Base-by-base conservation (phyloP, 2,329 filamentous ascomycete species). In the Thielaviopsis punctulata region DNA sequence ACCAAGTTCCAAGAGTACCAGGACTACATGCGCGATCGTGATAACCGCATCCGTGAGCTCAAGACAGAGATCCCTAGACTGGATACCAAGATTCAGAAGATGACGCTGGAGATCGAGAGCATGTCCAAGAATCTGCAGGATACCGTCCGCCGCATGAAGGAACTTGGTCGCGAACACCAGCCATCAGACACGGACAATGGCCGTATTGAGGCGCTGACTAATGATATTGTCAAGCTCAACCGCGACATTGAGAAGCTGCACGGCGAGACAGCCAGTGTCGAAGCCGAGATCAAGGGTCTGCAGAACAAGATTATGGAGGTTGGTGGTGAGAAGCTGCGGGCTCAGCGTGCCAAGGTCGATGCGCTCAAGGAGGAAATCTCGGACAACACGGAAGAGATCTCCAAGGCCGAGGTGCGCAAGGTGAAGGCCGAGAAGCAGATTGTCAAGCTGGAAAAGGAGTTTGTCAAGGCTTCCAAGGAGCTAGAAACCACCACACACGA, bases 221-320 rank as follows among this genome's bases (percentile, higher is more conserved):
- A 86, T 63, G 86, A 83, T 58, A 84, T 95, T 49, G 69, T 74
- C 7, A 77, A 79, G 55, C 73, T 93, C 56, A 79, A 87, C 60
- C 79, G 78, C 58, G 86, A 95, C 60, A 78, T 95, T 10, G 78
- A 84, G 54, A 84, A 83, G 60, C 75, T 98, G 9, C 86, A 80
- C 56, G 73, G 77, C 9, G 87, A 96, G 66, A 95, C 85, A n/a
- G 79, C 85, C 1, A 92, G 82, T 45, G 80, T 95, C 8, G 92
- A 98, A 63, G 81, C 82, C 23, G 92, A 96, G 65, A 96, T 98
- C 67, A 90, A 94, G 67, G 75, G 75, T 19, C 73, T 98, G 1
- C 90, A 98, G 63, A 83, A 92, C 73, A 94, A 89, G 72, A 98
- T 98, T 62, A 96, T 98, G 92, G 84, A 95, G 66, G 83, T 95